Percentiles rank a stretch among this genome's conserved stretches.
phyloP scores from a whole-genome alignment of 177 flowering plant genomes.

The Telopea speciosissima region DNA sequence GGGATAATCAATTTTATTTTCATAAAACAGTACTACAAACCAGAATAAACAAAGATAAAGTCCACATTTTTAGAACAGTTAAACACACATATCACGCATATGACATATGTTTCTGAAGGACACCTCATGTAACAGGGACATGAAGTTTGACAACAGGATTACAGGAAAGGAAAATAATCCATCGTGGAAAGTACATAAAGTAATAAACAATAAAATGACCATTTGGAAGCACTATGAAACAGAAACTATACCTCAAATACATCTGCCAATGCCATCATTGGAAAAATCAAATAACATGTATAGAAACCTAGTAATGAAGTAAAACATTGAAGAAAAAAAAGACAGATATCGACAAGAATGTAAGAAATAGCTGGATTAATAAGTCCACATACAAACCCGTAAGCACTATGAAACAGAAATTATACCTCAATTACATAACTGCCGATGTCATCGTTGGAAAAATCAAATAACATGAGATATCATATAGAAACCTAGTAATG shows the following conservation, averaged over 20 bases:
- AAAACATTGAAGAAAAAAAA: not conserved
- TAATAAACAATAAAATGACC: not conserved
- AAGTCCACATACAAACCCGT: constrained; percentile 34
- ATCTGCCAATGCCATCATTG: not conserved
- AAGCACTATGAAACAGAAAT: not conserved
- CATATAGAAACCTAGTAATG: not conserved
- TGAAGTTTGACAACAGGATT: not conserved
- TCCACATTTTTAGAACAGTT: not conserved
- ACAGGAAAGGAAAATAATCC: constrained; percentile 1
- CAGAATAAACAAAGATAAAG: not conserved
- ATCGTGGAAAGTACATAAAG: not conserved
- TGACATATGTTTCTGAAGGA: too few species aligned
- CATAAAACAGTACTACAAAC: not conserved
- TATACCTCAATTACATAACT: too few species aligned
- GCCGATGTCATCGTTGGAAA: not conserved
- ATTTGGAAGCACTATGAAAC: too few species aligned
- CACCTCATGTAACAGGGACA: not conserved
- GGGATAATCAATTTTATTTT: not conserved
- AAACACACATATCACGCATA: not conserved
- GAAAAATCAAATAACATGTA: not conserved
- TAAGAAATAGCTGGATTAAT: not conserved
- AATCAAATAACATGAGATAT: constrained; percentile 1
- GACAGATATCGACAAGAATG: not conserved
- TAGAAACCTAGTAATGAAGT: not conserved
- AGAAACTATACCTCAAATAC: too few species aligned